Base-by-base conservation (phyloP, 2,329 filamentous ascomycete genomes). In the Neonectria neomacrospora region DNA sequence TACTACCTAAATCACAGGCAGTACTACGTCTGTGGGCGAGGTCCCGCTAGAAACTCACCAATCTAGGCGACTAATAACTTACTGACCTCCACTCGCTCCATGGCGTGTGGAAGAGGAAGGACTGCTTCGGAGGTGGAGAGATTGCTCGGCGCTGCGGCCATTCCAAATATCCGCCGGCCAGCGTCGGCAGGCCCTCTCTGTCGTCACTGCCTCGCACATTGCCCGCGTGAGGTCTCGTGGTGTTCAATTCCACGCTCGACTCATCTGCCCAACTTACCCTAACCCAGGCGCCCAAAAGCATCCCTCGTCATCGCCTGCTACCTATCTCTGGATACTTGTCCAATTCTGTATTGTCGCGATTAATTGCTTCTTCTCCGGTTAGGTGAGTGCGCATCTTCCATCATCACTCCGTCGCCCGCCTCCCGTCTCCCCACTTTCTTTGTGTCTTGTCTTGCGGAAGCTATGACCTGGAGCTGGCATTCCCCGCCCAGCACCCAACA, bases 91-190 rank as follows among this genome's bases (percentile, higher is more conserved):
- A 34, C 44, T 39, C 11, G 16, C 26, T 47, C 26, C 26, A 41
- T 41, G 5, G 34, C 16, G 34, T 41, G 4, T 14, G 16, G 12
- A 12, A n/a, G 16, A 44, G 28, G 14, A 55, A 44, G 28, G 14
- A 55, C 42, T 50, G 44, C 23, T 32, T 41, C 26, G 26, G 41
- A 53, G 28, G 58, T 59, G 58, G 44, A 37, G 51, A n/a, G 18
- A 41, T 48, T 42, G 30, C 45, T 70, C 69, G 69, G 71, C 61
- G 56, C 42, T 55, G 56, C 70, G 71, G 70, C 61, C 64, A 70
- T 71, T 73, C 65, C 63, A 68, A 70, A 73, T 63, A 73, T 71
- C 71, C 71, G 71, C 66, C 50, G 58, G 34, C 41, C 34, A 68
- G 60, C 64, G 58, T 62, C 63, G 53, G 58, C 48, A 45, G 11